Conservation (phyloP, 441 rosid species). For the Biscutella laevigata region DNA sequence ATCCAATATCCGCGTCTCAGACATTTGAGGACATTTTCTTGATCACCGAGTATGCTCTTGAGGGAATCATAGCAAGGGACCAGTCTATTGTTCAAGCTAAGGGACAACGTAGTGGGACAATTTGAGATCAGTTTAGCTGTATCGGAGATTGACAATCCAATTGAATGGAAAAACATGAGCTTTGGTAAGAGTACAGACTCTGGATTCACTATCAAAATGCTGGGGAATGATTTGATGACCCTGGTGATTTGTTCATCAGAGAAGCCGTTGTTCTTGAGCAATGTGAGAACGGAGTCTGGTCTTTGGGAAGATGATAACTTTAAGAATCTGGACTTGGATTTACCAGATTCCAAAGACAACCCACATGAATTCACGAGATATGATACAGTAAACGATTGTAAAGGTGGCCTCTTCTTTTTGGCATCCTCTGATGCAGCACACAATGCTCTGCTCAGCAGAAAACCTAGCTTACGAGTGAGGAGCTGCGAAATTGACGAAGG, state of each 20-base stretch:
- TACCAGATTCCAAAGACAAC: conserved; percentile 25
- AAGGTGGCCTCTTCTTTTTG: background rate
- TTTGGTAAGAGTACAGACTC: conserved; percentile 22
- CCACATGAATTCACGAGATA: conserved; percentile 30
- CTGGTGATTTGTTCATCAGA: conserved; percentile 25
- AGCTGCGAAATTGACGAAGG: background rate
- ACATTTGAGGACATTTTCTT: conserved; percentile 16
- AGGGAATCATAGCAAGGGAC: conserved; percentile 24
- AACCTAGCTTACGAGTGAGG: background rate
- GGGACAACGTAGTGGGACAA: conserved; percentile 9
- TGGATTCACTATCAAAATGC: conserved; percentile 4
- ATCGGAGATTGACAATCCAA: conserved; percentile 15
- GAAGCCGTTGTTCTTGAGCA: conserved; percentile 28
- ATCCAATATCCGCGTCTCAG: conserved; percentile 15
- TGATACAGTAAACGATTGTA: conserved; percentile 7
- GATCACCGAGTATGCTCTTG: conserved; percentile 5
- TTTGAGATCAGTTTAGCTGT: conserved; percentile 5
- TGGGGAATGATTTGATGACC: conserved; percentile 19
- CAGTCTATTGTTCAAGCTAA: conserved; percentile 16
- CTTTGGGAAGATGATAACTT: conserved; percentile 12
- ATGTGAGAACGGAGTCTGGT: conserved; percentile 23
- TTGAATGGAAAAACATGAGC: conserved; percentile 23
- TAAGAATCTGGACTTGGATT: conserved; percentile 8
- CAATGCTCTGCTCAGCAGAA: conserved; percentile 1
- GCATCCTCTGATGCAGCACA: conserved; percentile 8